Conservation (phyloP, 306 rosid species). For the Prunus mira region DNA sequence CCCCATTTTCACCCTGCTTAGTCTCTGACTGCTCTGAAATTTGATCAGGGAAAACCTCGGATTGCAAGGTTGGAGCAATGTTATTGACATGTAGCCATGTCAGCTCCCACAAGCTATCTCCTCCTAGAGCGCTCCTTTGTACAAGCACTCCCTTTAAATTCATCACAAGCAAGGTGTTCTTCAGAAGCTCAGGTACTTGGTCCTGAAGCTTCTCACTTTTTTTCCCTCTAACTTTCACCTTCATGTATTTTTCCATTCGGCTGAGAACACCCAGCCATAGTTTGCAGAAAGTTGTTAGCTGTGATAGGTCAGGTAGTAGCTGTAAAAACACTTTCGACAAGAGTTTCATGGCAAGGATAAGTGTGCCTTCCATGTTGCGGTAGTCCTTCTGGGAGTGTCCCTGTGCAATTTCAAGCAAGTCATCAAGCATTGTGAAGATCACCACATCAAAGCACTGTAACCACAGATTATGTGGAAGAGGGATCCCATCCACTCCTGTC, state of each 20-base stretch:
- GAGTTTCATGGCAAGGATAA: slow-evolving; percentile 77
- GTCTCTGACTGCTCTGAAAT: slow-evolving; percentile 44
- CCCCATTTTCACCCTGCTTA: slow-evolving; percentile 45
- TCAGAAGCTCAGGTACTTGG: slow-evolving; percentile 81
- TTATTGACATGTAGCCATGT: slow-evolving; percentile 93
- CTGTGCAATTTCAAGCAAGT: slow-evolving; percentile 87
- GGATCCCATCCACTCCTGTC: slow-evolving; percentile 70
- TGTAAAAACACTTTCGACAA: slow-evolving; percentile 82
- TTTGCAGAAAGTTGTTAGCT: slow-evolving; percentile 82
- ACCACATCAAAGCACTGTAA: slow-evolving; percentile 83
- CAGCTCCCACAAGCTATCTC: slow-evolving; percentile 94
- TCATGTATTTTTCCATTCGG: slow-evolving; percentile 89
- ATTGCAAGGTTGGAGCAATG: slow-evolving; percentile 75
- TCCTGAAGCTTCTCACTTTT: slow-evolving; percentile 89
- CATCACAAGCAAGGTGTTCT: slow-evolving; percentile 77
- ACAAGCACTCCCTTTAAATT: slow-evolving; percentile 67
- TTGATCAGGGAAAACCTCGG: slow-evolving; percentile 87
- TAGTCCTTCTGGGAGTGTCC: slow-evolving; percentile 88
- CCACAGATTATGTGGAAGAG: slow-evolving; percentile 59
- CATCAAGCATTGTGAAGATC: slow-evolving; percentile 94
- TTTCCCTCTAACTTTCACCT: slow-evolving; percentile 81
- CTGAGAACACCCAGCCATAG: slow-evolving; percentile 91
- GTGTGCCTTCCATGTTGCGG: slow-evolving; percentile 97
- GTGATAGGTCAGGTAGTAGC: slow-evolving; percentile 70
- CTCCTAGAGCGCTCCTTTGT: slow-evolving; percentile 85